Percentiles rank a stretch among this genome's conserved stretches.
phyloP scores from a whole-genome alignment of 169 alveolate species.

The Plasmodium berghei region DNA sequence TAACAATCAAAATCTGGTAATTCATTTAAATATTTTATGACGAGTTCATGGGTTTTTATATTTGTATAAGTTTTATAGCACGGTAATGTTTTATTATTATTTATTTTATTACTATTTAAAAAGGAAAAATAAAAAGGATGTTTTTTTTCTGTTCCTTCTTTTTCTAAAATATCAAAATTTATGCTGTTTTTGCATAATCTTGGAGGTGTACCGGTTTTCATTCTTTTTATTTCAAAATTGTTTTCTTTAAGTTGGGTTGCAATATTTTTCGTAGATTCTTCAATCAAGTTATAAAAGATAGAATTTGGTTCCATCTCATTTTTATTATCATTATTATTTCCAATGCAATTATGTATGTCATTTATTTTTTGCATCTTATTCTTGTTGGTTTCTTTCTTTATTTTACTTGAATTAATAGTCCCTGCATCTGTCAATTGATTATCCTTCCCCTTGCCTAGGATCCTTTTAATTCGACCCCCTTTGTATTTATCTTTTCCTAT shows the following conservation, averaged over 20 bases:
- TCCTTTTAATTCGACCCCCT: constrained; percentile 56
- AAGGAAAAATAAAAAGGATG: constrained; percentile 88
- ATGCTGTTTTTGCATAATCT: constrained; percentile 86
- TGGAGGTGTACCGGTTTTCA: constrained; percentile 94
- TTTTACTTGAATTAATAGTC: neutral
- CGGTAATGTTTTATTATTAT: constrained; percentile 78
- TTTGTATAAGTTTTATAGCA: constrained; percentile 90
- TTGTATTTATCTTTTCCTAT: constrained; percentile 85
- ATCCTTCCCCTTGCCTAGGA: neutral
- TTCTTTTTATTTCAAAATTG: constrained; percentile 73
- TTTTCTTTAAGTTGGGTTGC: constrained; percentile 69
- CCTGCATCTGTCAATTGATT: neutral
- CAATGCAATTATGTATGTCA: neutral
- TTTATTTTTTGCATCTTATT: neutral
- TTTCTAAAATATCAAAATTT: constrained; percentile 86
- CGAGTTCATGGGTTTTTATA: constrained; percentile 85
- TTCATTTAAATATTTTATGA: constrained; percentile 77
- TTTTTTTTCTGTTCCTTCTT: constrained; percentile 85
- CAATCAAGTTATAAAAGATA: constrained; percentile 34
- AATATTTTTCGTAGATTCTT: constrained; percentile 37
- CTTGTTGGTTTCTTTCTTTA: neutral
- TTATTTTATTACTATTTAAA: constrained; percentile 77
- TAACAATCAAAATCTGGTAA: constrained; percentile 87
- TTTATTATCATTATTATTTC: neutral
- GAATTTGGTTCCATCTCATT: neutral